Evolutionary conservation across 2,329 filamentous ascomycete species (phyloP), one percentile per base, ranked within the genome.

Genomic region (Talaromyces sp.): DNA sequence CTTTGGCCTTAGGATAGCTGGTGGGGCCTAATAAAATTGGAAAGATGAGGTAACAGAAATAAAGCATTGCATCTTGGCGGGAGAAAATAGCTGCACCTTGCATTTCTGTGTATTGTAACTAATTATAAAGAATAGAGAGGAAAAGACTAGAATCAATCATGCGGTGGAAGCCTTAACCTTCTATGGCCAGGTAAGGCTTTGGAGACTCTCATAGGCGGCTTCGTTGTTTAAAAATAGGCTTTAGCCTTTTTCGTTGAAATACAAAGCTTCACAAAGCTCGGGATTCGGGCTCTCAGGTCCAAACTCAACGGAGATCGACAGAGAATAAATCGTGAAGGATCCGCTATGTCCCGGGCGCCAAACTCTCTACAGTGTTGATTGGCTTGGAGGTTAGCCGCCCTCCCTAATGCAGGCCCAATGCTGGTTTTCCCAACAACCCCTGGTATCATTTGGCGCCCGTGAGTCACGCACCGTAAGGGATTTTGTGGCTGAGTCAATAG

Each of bases 181-280:
- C 27, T 44, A 20, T 17, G n/a, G 19, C 19, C 19, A 24, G 11
- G 41, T 22, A 20, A 32, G 16, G 17, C 27, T 27, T 5, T 27
- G 9, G 9, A 27, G 24, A 4, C 10, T 16, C 17, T 39, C 13
- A 45, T 4, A 46, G 14, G 43, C 32, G 43, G 43, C 19, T 36
- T 19, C 16, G 19, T 9, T 24, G 17, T 30, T 46, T 58, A 60
- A 52, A 58, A 56, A 58, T 60, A 62, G 59, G 20, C 27, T 44
- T 10, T 19, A 57, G 20, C 27, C 39, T 10, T 13, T 19, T 13
- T 7, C 11, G 44, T 4, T 27, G 20, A 42, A 17, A 3, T 8
- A 32, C 19, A 24, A 36, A 14, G 30, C 17, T 29, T 5, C 9
- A 33, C 27, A 22, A 33, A n/a, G 19, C 9, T 14, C 17, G 13